Evolutionary conservation across 768 basidiomycete genomes (phyloP).

Genomic region (Mycena crocata): DNA sequence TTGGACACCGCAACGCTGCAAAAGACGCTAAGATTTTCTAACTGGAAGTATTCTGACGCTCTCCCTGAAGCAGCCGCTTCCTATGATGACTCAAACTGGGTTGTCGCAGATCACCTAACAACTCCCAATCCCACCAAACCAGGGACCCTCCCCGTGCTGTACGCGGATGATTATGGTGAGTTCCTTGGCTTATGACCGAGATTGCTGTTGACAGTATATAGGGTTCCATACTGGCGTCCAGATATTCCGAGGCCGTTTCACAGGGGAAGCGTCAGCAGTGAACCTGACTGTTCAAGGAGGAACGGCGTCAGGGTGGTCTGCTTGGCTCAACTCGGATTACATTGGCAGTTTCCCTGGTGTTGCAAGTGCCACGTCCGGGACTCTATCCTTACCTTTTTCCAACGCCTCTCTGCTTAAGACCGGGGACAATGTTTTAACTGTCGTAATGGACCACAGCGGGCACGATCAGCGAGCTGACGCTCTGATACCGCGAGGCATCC

Average conservation of each 20-base stretch:
- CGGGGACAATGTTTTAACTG: slow-evolving; percentile 27
- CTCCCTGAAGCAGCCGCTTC: slow-evolving; percentile 60
- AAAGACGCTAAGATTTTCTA: slow-evolving; percentile 37
- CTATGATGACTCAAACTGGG: slow-evolving; percentile 65
- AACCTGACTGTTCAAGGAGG: slow-evolving; percentile 38
- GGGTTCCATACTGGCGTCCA: slow-evolving; percentile 29
- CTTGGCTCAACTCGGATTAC: slow-evolving; percentile 43
- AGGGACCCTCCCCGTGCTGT: slow-evolving; percentile 19
- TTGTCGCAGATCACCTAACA: slow-evolving; percentile 57
- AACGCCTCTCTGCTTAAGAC: slow-evolving; percentile 2
- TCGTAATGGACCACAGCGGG: slow-evolving; percentile 46
- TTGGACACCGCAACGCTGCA: slow-evolving; percentile 34
- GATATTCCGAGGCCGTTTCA: slow-evolving; percentile 38
- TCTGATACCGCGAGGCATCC: slow-evolving; percentile 44
- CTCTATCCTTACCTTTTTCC: slow-evolving; percentile 19
- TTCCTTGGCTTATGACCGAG: not conserved
- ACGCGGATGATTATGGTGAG: slow-evolving; percentile 31
- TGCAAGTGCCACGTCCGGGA: slow-evolving; percentile 8
- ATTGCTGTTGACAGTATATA: not conserved
- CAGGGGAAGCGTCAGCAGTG: slow-evolving; percentile 32
- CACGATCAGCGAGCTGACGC: slow-evolving; percentile 39
- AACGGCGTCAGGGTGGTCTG: slow-evolving; percentile 42
- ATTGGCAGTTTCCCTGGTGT: slow-evolving; percentile 36
- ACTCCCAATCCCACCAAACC: slow-evolving; percentile 37
- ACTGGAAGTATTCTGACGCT: slow-evolving; percentile 65